Evolutionary conservation across 495 filamentous ascomycete genomes (phyloP).

Genomic region (Xylaria nigripes): DNA sequence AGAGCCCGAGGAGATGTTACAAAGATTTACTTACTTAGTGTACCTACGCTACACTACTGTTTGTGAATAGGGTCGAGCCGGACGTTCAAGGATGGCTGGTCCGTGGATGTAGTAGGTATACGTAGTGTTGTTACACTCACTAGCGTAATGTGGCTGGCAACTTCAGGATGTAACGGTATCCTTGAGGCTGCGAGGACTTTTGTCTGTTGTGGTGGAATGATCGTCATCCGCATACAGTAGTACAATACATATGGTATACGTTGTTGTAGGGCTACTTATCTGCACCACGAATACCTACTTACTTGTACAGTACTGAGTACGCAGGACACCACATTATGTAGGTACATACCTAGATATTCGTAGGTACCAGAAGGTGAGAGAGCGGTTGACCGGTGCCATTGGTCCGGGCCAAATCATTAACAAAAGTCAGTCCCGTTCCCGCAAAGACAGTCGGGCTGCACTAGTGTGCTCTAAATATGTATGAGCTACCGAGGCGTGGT

Average conservation of each 20-base stretch:
- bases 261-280: too few species aligned
- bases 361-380: not conserved
- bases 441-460: not conserved
- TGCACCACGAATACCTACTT: too few species aligned
- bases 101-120: too few species aligned
- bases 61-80: too few species aligned
- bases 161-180: not conserved
- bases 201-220: constrained; percentile 7
- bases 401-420: constrained; percentile 1
- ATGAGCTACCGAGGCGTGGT: too few species aligned
- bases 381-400: not conserved
- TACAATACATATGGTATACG: not conserved
- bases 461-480: not conserved
- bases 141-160: not conserved
- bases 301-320: too few species aligned
- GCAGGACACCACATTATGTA: too few species aligned
- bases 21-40: too few species aligned
- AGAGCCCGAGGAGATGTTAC: too few species aligned
- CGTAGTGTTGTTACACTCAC: too few species aligned
- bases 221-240: not conserved
- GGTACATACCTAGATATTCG: not conserved
- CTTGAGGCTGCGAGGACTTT: constrained; percentile 9
- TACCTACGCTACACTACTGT: too few species aligned
- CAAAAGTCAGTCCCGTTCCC: not conserved
- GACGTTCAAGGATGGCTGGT: too few species aligned